These are phyloP conservation scores for Lachancea cidri DNA, from an alignment of 805 yeast species.

Conservation along the genomic window DNA sequence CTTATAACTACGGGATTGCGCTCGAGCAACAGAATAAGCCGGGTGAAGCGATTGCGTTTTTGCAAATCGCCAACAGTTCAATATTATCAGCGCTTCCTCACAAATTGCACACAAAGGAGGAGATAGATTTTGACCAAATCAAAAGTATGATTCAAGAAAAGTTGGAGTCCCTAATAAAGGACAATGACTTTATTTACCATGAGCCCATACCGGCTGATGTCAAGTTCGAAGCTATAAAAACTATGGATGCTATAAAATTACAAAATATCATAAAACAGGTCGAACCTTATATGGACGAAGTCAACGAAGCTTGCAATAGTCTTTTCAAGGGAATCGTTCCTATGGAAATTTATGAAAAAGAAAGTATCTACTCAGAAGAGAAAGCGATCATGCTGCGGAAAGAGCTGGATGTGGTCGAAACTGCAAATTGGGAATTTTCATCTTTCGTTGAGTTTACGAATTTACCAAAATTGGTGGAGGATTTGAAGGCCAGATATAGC, in stretches of 20 bases:
- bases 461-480: constrained; percentile 61
- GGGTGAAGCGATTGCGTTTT: constrained; percentile 73
- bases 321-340: constrained; percentile 81
- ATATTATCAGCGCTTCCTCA: constrained; percentile 25
- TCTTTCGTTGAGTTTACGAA: constrained; percentile 79
- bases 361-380: constrained; percentile 85
- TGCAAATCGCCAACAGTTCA: constrained; percentile 46
- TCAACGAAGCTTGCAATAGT: constrained; percentile 38
- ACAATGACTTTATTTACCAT: constrained; percentile 87
- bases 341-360: constrained; percentile 76
- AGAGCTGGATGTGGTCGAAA: constrained; percentile 68
- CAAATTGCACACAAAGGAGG: constrained; percentile 33
- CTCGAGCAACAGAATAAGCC: constrained; percentile 52
- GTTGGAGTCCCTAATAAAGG: constrained; percentile 51
- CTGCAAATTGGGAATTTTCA: constrained; percentile 70
- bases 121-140: constrained; percentile 30
- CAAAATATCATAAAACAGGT: constrained; percentile 64
- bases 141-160: constrained; percentile 35
- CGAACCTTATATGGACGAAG: constrained; percentile 34
- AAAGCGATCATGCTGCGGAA: constrained; percentile 70
- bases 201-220: constrained; percentile 59
- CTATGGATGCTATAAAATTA: constrained; percentile 61
- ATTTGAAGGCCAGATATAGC: constrained; percentile 38
- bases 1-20: constrained; percentile 52
- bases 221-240: constrained; percentile 29